phyloP scores from a whole-genome alignment of 106 monocot genomes.

The Dactylorhiza incarnata region DNA sequence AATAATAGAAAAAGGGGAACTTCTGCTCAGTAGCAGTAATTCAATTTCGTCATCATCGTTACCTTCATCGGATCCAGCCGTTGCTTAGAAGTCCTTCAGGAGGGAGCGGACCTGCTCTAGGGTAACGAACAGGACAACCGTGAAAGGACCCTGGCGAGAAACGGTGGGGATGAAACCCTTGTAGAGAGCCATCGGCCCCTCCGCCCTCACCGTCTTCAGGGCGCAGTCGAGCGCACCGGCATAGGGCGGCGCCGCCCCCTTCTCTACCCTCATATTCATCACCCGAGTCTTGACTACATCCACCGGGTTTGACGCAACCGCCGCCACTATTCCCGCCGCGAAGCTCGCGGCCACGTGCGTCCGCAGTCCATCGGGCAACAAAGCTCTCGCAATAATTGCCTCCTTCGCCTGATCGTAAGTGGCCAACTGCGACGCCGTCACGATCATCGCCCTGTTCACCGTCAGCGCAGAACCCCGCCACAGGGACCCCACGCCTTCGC shows the following conservation, averaged over 20 bases:
- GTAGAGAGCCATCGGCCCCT: constrained; percentile 47
- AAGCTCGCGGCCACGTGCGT: constrained; percentile 52
- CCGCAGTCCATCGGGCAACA: constrained; percentile 26
- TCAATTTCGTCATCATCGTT: too few relatives aligned
- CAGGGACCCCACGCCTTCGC: constrained; percentile 34
- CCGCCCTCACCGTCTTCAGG: constrained; percentile 37
- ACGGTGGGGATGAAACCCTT: constrained; percentile 77
- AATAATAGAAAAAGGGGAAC: too few relatives aligned
- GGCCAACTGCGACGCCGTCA: constrained; percentile 52
- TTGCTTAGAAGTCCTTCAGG: constrained; percentile 38
- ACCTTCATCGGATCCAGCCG: too few relatives aligned
- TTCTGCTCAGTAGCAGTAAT: too few relatives aligned
- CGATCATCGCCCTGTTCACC: constrained; percentile 62
- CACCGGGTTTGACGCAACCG: constrained; percentile 47
- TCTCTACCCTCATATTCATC: constrained; percentile 45
- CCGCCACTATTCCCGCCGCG: constrained; percentile 37
- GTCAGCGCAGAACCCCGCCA: constrained; percentile 50
- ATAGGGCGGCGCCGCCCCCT: constrained; percentile 27
- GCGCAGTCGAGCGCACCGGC: constrained; percentile 36
- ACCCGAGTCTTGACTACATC: constrained; percentile 55
- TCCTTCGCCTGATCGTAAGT: constrained; percentile 60
- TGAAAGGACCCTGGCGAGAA: constrained; percentile 69
- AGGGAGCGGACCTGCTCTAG: constrained; percentile 69
- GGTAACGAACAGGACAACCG: constrained; percentile 73
- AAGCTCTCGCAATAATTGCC: constrained; percentile 17